These are phyloP conservation scores for Apiospora rasikravindrae DNA, from an alignment of 2,329 filamentous ascomycete genomes.

Conservation along the genomic window DNA sequence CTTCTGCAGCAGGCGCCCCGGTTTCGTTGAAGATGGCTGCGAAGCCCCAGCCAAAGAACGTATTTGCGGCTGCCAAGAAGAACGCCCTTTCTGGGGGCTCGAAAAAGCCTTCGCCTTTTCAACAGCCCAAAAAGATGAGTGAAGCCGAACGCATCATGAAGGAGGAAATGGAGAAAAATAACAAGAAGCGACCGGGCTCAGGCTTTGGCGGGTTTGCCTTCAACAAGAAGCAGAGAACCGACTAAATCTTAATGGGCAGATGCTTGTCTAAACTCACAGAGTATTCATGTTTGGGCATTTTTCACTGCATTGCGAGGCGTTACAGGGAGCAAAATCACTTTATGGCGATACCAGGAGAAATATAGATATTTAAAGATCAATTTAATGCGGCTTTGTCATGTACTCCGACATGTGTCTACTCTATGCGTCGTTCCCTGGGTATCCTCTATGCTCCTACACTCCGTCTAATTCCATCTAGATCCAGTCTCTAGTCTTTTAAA, in stretches of 20 bases:
- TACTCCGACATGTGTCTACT: not conserved
- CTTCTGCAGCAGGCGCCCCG: slow-evolving; percentile 37
- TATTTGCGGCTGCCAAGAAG: slow-evolving; percentile 71
- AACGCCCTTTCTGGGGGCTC: slow-evolving; percentile 66
- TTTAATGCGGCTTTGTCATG: not conserved
- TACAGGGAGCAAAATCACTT: not conserved
- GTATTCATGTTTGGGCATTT: not conserved
- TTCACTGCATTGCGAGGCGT: slow-evolving; percentile 1
- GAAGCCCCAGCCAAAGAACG: slow-evolving; percentile 75
- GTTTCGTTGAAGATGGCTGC: slow-evolving; percentile 70
- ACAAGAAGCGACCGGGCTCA: slow-evolving; percentile 62
- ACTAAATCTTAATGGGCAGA: not conserved
- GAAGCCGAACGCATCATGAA: slow-evolving; percentile 90
- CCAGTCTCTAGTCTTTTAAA: slow-evolving; percentile 35
- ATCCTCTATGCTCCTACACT: slow-evolving; percentile 10
- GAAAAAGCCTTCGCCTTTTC: slow-evolving; percentile 65
- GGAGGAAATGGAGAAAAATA: slow-evolving; percentile 76
- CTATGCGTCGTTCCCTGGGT: not conserved
- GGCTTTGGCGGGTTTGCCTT: slow-evolving; percentile 51
- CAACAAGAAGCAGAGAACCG: slow-evolving; percentile 58
- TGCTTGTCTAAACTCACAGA: not conserved
- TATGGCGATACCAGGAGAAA: not conserved
- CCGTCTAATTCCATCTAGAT: not conserved
- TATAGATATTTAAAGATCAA: not conserved
- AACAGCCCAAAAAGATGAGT: slow-evolving; percentile 81